Percentiles rank a stretch among this genome's conserved stretches.
These are phyloP conservation scores for Venturia effusa DNA, from an alignment of 2,329 filamentous ascomycete genomes.

Conservation along the genomic window DNA sequence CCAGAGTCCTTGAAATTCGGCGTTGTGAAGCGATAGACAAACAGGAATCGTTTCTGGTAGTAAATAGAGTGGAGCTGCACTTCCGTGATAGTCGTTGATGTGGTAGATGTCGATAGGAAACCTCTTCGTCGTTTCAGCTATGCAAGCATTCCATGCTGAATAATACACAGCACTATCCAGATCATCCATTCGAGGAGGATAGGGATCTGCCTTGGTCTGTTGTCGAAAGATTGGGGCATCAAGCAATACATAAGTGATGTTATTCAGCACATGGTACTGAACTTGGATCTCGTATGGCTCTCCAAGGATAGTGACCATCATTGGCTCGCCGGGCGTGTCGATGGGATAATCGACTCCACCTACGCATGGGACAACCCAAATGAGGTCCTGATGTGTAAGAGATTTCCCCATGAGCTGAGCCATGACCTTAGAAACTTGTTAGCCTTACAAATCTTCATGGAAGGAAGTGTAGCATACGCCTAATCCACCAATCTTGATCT, in stretches of 20 bases:
- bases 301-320: conserved; percentile 51
- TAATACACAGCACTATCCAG: conserved; percentile 58
- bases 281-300: conserved; percentile 51
- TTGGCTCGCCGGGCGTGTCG: conserved; percentile 48
- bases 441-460: neutral
- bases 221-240: conserved; percentile 57
- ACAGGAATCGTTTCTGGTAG: conserved; percentile 51
- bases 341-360: conserved; percentile 53
- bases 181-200: conserved; percentile 58
- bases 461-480: conserved; percentile 29
- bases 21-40: conserved; percentile 56
- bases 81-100: conserved; percentile 54
- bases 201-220: conserved; percentile 52
- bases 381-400: conserved; percentile 51
- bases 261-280: conserved; percentile 51
- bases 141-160: conserved; percentile 60
- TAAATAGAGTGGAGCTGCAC: conserved; percentile 52
- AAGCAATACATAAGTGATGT: conserved; percentile 58
- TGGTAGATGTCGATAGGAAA: conserved; percentile 55
- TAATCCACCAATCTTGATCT: conserved; percentile 60
- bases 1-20: conserved; percentile 60
- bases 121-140: conserved; percentile 50
- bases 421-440: conserved; percentile 36
- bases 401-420: conserved; percentile 60
- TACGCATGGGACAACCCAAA: conserved; percentile 47